Evolutionary conservation across 2,329 filamentous ascomycete species (phyloP), one percentile per base, ranked within the genome.

Genomic region (Tolypocladium ovalisporum): DNA sequence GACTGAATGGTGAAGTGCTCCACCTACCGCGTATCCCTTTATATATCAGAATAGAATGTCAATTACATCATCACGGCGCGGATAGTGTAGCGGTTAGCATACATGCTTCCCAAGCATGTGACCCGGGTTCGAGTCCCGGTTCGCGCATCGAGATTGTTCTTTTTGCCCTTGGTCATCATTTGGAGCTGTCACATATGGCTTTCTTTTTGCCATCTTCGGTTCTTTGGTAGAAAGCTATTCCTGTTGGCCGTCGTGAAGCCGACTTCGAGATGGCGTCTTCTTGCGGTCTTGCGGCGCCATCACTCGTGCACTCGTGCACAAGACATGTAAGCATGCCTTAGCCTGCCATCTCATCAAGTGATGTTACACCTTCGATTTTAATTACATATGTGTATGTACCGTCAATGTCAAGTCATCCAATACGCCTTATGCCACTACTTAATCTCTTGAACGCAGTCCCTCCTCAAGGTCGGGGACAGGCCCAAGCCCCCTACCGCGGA

Each of bases 1-100:
- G 15, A 19, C 7, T 44, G 19, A 3, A 2, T 27, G 24, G 2
- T 4, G 22, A 2, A 8, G 15, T 0, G 9, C 29, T 22, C 9
- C 13, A 27, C 19, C 0, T 1, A 2, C 1, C 2, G 4, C 0
- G 4, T 13, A 3, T 4, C 1, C 17, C 29, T 29, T 39, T 54
- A 40, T 54, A 40, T 8, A 6, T 22, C 34, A 36, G 32, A 55
- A 24, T 52, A 36, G 17, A 13, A n/a, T 8, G 6, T 27, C 35
- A 37, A 60, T 57, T 58, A 58, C 59, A 60, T 55, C 56, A 65
- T 57, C 57, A 49, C 6, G 60, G 66, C 69, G 65, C 61, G 59
- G 62, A 62, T 72, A 67, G 70, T 72, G 68, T 71, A 72, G 62
- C 58, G 70, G 70, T 67, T 72, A 72, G 70, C 69, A 72, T 72